These are phyloP conservation scores for Omphalotus guepiniiformis DNA, from an alignment of 768 basidiomycete genomes.

Conservation along the genomic window DNA sequence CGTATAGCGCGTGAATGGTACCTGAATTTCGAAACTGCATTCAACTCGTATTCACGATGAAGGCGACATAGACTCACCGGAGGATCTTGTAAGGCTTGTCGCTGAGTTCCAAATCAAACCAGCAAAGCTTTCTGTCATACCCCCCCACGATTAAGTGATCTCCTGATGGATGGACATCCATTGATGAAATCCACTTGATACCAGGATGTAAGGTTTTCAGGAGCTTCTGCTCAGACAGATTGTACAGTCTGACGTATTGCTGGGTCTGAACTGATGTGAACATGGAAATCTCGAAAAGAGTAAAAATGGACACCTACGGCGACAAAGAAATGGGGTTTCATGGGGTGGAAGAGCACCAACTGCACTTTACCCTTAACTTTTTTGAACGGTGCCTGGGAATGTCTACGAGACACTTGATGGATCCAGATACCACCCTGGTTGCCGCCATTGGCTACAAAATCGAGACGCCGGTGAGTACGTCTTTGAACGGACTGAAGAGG, in stretches of 20 bases:
- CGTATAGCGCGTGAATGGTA: slow-evolving; percentile 95
- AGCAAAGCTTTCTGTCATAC: slow-evolving; percentile 95
- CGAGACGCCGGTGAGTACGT: slow-evolving; percentile 8
- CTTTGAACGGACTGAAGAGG: slow-evolving; percentile 1
- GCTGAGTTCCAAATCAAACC: slow-evolving; percentile 97
- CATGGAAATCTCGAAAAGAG: not conserved
- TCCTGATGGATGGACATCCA: slow-evolving; percentile 95
- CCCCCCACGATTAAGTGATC: slow-evolving; percentile 97
- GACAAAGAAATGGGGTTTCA: slow-evolving; percentile 94
- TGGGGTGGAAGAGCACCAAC: slow-evolving; percentile 90
- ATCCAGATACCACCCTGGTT: slow-evolving; percentile 89
- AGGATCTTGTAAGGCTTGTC: slow-evolving; percentile 97
- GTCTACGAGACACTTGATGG: slow-evolving; percentile 88
- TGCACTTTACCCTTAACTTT: slow-evolving; percentile 91
- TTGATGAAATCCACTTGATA: slow-evolving; percentile 93
- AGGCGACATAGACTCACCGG: slow-evolving; percentile 50
- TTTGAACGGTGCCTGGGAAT: slow-evolving; percentile 97
- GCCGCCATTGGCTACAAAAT: slow-evolving; percentile 51
- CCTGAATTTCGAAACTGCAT: slow-evolving; percentile 33
- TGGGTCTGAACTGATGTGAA: slow-evolving; percentile 64
- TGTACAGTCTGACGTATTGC: slow-evolving; percentile 93
- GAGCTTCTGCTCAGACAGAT: slow-evolving; percentile 89
- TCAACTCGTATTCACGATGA: slow-evolving; percentile 6
- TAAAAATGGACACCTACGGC: slow-evolving; percentile 56
- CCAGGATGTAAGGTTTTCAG: slow-evolving; percentile 94